Conservation (phyloP, 1,284 basidiomycete species). For the Apiotrichum sp. region DNA sequence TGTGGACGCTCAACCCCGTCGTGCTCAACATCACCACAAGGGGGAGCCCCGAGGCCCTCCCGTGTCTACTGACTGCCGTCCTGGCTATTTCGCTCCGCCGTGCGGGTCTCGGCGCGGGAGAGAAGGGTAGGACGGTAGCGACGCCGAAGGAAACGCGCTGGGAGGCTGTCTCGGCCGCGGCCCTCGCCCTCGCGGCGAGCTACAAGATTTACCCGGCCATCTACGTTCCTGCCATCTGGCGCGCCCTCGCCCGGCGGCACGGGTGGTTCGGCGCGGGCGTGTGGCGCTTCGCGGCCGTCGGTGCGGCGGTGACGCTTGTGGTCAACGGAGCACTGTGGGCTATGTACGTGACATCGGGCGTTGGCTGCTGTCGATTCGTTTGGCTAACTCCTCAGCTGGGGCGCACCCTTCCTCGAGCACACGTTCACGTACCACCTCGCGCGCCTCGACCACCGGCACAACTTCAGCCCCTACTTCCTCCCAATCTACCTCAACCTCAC, state of each 20-base stretch:
- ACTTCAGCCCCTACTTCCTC: slow-evolving; percentile 97
- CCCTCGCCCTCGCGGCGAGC: slow-evolving; percentile 74
- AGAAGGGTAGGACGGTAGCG: background rate
- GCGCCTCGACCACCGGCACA: slow-evolving; percentile 91
- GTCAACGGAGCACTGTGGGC: slow-evolving; percentile 65
- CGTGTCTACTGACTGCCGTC: slow-evolving; percentile 53
- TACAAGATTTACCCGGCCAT: slow-evolving; percentile 96
- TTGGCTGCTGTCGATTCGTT: background rate
- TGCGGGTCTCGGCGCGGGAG: slow-evolving; percentile 18
- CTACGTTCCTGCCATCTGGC: slow-evolving; percentile 72
- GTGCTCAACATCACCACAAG: slow-evolving; percentile 94
- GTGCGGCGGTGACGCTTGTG: slow-evolving; percentile 61
- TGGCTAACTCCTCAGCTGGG: slow-evolving; percentile 61
- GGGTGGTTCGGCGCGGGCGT: slow-evolving; percentile 56
- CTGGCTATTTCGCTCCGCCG: slow-evolving; percentile 70
- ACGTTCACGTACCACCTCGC: slow-evolving; percentile 90
- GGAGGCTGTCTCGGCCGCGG: slow-evolving; percentile 57
- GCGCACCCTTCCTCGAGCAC: slow-evolving; percentile 81
- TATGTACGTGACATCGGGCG: slow-evolving; percentile 55
- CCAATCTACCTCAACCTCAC: slow-evolving; percentile 65
- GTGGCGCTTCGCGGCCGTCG: slow-evolving; percentile 62
- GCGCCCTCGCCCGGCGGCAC: slow-evolving; percentile 51
- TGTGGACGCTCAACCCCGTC: slow-evolving; percentile 86
- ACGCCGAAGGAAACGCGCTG: slow-evolving; percentile 1
- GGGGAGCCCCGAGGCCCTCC: slow-evolving; percentile 86